A percentile compares a stretch with the other conserved stretches of the same genome.
These are phyloP conservation scores for Trichomonas vaginalis DNA, from an alignment of 208 protist genomes.

Conservation along the genomic window DNA sequence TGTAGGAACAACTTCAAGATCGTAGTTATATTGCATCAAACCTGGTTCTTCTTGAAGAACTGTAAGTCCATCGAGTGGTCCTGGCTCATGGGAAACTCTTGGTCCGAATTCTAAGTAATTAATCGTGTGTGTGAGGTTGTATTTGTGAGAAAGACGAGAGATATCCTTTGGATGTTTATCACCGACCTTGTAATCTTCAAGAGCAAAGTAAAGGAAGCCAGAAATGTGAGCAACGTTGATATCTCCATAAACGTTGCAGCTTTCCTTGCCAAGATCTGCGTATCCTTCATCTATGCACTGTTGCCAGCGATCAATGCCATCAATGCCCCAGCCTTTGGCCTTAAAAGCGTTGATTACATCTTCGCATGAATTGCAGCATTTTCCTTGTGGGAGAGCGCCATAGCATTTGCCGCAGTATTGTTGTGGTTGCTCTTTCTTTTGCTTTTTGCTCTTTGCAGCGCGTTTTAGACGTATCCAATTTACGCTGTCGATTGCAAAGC, in stretches of 20 bases:
- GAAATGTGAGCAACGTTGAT: neutral
- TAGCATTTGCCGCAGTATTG: neutral
- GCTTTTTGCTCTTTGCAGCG: neutral
- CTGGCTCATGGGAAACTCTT: neutral
- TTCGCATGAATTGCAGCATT: conserved; percentile 4
- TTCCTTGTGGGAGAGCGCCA: neutral
- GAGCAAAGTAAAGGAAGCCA: neutral
- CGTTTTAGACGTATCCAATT: neutral
- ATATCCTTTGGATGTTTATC: neutral
- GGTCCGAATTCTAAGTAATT: neutral
- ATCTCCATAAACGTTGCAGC: neutral
- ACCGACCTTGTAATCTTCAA: neutral
- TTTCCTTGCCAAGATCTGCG: neutral
- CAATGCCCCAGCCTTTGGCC: neutral
- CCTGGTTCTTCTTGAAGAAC: neutral
- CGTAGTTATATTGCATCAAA: neutral
- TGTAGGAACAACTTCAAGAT: neutral
- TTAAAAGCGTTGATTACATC: conserved; percentile 2
- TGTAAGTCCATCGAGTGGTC: neutral
- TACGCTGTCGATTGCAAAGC: neutral
- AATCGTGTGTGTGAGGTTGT: neutral
- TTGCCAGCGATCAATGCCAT: neutral
- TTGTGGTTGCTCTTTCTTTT: neutral
- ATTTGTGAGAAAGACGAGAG: neutral
- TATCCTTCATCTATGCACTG: conserved; percentile 11